Percentiles rank a stretch among this genome's conserved stretches.
These are phyloP conservation scores for Cyberlindnera maclurae DNA, from an alignment of 805 yeast genomes.

Conservation along the genomic window DNA sequence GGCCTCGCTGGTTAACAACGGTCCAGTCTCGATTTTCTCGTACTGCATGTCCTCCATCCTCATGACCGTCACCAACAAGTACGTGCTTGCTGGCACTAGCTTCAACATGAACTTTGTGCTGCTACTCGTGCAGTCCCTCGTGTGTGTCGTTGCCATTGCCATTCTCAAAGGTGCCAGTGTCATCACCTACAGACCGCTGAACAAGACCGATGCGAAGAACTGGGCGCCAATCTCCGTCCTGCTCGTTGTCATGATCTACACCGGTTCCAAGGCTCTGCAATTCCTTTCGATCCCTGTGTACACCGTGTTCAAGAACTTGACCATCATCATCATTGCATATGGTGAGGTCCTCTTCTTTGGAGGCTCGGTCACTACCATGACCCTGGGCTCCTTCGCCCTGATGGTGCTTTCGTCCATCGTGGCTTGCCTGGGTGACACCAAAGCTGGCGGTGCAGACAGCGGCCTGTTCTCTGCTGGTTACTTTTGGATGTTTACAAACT, in stretches of 20 bases:
- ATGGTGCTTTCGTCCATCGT: slow-evolving; percentile 96
- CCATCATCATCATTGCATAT: slow-evolving; percentile 93
- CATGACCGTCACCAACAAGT: slow-evolving; percentile 97
- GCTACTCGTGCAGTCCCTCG: slow-evolving; percentile 81
- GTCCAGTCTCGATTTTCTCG: slow-evolving; percentile 60
- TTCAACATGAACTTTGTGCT: slow-evolving; percentile 82
- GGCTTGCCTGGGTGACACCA: slow-evolving; percentile 83
- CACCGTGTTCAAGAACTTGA: slow-evolving; percentile 95
- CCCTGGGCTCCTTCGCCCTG: slow-evolving; percentile 77
- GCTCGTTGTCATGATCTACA: slow-evolving; percentile 90
- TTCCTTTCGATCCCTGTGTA: slow-evolving; percentile 89
- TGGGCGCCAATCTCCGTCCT: slow-evolving; percentile 93
- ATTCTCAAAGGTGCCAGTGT: slow-evolving; percentile 66
- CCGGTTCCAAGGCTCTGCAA: slow-evolving; percentile 92
- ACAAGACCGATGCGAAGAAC: slow-evolving; percentile 82
- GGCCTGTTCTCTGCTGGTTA: slow-evolving; percentile 59
- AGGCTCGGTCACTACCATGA: slow-evolving; percentile 84
- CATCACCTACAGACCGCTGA: slow-evolving; percentile 81
- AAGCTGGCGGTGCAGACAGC: slow-evolving; percentile 27
- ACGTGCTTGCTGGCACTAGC: slow-evolving; percentile 68
- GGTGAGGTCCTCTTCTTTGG: slow-evolving; percentile 98
- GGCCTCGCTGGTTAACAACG: slow-evolving; percentile 35
- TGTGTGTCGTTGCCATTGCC: slow-evolving; percentile 69
- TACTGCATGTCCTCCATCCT: slow-evolving; percentile 93
- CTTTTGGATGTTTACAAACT: slow-evolving; percentile 95